These are phyloP conservation scores for Pisolithus microcarpus DNA, from an alignment of 768 basidiomycete species.

Conservation along the genomic window DNA sequence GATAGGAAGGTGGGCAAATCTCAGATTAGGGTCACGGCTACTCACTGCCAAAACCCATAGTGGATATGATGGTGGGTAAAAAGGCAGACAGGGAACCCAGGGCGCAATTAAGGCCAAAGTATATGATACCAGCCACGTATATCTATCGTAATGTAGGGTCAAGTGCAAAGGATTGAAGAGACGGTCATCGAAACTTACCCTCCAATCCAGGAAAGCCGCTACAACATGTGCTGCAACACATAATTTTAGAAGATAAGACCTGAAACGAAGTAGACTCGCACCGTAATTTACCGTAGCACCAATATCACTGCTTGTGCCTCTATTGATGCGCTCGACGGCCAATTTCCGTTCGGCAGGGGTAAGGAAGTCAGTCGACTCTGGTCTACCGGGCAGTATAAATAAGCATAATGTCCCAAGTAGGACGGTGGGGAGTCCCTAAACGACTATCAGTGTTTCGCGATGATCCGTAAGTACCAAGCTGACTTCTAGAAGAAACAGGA, in stretches of 20 bases:
- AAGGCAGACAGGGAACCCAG: conserved; percentile 46
- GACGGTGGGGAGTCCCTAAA: conserved; percentile 51
- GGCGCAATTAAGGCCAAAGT: conserved; percentile 43
- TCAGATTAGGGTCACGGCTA: background rate
- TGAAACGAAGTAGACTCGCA: conserved; percentile 8
- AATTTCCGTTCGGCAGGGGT: conserved; percentile 28
- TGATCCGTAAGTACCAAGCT: background rate
- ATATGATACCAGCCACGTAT: conserved; percentile 42
- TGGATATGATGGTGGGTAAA: conserved; percentile 49
- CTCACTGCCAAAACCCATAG: conserved; percentile 39
- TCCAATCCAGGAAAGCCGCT: conserved; percentile 43
- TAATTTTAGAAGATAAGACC: background rate
- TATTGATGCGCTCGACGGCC: conserved; percentile 29
- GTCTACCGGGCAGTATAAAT: conserved; percentile 25
- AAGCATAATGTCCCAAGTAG: conserved; percentile 22
- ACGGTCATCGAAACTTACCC: conserved; percentile 13
- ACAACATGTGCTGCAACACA: conserved; percentile 31
- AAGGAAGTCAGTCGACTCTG: conserved; percentile 28
- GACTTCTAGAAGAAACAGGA: conserved; percentile 26
- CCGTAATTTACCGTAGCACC: conserved; percentile 37
- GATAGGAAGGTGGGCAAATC: background rate
- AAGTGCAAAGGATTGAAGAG: background rate
- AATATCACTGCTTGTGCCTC: conserved; percentile 37
- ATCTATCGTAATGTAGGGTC: conserved; percentile 17
- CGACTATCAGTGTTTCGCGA: background rate